Conservation (phyloP, 495 filamentous ascomycete genomes). For the Geopyxis carbonaria region DNA sequence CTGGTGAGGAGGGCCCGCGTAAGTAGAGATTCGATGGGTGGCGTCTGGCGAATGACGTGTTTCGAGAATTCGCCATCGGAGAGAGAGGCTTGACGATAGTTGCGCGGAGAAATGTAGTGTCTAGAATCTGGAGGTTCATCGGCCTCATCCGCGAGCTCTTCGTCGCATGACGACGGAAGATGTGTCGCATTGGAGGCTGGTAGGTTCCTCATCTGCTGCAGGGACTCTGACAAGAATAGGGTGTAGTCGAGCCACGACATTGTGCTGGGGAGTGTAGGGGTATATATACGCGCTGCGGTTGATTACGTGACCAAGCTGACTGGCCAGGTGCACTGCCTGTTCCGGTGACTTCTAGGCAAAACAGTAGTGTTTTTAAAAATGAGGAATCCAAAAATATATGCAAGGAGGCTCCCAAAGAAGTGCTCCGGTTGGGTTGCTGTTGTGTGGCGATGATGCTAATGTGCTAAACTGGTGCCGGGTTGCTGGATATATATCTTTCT, state of each 20-base stretch:
- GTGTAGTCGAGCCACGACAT: slow-evolving; percentile 17
- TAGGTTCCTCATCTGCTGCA: slow-evolving; percentile 21
- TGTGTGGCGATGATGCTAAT: too few species aligned
- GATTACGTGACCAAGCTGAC: slow-evolving; percentile 25
- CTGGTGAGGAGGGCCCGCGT: slow-evolving; percentile 58
- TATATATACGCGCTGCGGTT: slow-evolving; percentile 13
- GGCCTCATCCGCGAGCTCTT: slow-evolving; percentile 23
- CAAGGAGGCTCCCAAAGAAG: too few species aligned
- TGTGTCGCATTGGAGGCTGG: slow-evolving; percentile 22
- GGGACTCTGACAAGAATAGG: slow-evolving; percentile 13
- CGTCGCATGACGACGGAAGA: slow-evolving; percentile 21
- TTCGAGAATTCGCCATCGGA: slow-evolving; percentile 18
- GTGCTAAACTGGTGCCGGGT: too few species aligned
- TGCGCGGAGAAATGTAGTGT: too few species aligned
- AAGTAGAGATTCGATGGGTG: slow-evolving; percentile 45
- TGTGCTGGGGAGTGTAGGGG: slow-evolving; percentile 4
- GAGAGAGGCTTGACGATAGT: background rate
- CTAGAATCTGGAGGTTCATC: slow-evolving; percentile 22
- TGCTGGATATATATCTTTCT: too few species aligned
- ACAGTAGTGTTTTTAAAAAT: too few species aligned
- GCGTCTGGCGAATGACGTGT: slow-evolving; percentile 11
- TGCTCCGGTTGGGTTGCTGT: too few species aligned
- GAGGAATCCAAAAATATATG: too few species aligned
- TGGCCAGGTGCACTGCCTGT: too few species aligned
- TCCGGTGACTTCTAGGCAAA: slow-evolving; percentile 11